These are phyloP conservation scores for Cudoniella acicularis DNA, from an alignment of 495 filamentous ascomycete species.

Conservation along the genomic window DNA sequence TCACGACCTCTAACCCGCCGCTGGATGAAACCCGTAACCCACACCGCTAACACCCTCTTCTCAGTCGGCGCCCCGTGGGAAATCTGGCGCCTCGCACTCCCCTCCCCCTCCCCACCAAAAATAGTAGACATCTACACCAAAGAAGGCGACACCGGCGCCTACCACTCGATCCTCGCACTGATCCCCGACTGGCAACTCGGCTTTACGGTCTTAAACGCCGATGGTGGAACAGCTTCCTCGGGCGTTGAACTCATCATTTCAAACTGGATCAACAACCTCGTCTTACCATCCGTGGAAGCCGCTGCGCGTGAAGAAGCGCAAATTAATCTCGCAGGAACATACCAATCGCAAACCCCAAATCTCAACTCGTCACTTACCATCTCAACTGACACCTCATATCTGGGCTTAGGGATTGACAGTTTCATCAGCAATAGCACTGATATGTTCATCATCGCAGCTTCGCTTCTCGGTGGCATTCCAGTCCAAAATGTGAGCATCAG, in stretches of 20 bases:
- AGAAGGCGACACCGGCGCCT: constrained; percentile 43
- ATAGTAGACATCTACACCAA: constrained; percentile 53
- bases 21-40: constrained; percentile 54
- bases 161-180: constrained; percentile 44
- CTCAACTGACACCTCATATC: constrained; percentile 26
- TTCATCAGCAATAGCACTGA: constrained; percentile 49
- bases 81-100: constrained; percentile 32
- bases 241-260: not conserved
- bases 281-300: constrained; percentile 41
- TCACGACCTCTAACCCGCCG: constrained; percentile 40
- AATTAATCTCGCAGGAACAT: constrained; percentile 38
- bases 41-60: constrained; percentile 44
- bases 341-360: constrained; percentile 24
- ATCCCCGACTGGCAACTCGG: constrained; percentile 50
- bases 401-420: constrained; percentile 37
- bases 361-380: constrained; percentile 31
- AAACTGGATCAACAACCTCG: not conserved
- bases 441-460: constrained; percentile 35
- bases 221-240: not conserved
- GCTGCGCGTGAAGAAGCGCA: constrained; percentile 41
- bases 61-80: constrained; percentile 58
- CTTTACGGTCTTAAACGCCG: constrained; percentile 42
- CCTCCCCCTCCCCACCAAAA: not conserved
- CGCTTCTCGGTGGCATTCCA: constrained; percentile 24
- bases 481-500: constrained; percentile 32